phyloP scores from a whole-genome alignment of 2,329 filamentous ascomycete genomes.

The Pyrenochaeta sp. region DNA sequence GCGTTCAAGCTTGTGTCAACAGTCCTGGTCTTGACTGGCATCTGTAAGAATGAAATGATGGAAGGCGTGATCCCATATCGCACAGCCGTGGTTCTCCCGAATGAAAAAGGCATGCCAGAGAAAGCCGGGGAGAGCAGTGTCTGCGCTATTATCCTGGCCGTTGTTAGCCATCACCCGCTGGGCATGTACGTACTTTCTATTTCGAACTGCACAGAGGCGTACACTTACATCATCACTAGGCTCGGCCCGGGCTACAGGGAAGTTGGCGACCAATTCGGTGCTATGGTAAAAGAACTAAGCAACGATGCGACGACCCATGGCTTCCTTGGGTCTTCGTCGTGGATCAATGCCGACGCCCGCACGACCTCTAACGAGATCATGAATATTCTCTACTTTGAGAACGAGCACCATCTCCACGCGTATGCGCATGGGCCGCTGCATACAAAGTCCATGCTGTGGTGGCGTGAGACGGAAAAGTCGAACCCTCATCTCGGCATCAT shows the following conservation, averaged over 20 bases:
- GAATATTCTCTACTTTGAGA: conserved; percentile 15
- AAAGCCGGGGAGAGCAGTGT: conserved; percentile 2
- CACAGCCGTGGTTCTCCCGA: conserved; percentile 5
- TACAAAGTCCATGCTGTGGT: conserved; percentile 12
- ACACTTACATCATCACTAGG: too few relatives aligned
- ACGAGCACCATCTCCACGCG: conserved; percentile 15
- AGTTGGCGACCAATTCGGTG: conserved; percentile 8
- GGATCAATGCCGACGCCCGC: conserved; percentile 9
- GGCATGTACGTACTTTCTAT: conserved; percentile 2
- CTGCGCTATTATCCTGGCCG: conserved; percentile 16
- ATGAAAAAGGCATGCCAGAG: conserved; percentile 5
- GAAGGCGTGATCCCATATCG: conserved; percentile 3
- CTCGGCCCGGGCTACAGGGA: conserved; percentile 15
- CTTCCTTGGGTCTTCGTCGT: conserved; percentile 7
- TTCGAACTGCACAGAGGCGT: too few relatives aligned
- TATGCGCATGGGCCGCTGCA: conserved; percentile 16
- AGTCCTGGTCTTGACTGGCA: background rate
- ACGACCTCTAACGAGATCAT: conserved; percentile 12
- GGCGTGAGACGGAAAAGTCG: conserved; percentile 8
- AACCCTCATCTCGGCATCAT: conserved; percentile 15
- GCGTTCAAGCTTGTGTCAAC: conserved; percentile 10
- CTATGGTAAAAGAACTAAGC: conserved; percentile 2
- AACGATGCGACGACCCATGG: conserved; percentile 4
- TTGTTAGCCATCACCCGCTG: conserved; percentile 14
- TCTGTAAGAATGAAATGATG: conserved; percentile 4